phyloP scores from a whole-genome alignment of 306 rosid species.

The Cicer judaicum region DNA sequence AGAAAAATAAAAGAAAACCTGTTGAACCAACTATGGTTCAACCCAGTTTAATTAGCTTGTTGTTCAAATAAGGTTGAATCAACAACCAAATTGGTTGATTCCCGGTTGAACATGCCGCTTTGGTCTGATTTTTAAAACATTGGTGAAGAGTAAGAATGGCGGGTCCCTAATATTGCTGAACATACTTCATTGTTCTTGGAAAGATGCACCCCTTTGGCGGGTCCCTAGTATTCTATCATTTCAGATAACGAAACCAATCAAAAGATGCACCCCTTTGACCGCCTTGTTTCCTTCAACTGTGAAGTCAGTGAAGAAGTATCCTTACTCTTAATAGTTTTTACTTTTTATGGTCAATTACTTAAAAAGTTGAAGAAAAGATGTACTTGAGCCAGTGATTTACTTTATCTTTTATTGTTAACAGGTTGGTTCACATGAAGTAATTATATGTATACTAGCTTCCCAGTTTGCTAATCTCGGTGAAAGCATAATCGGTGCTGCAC shows the following conservation, averaged over 20 bases:
- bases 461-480: conserved; percentile 97
- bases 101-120: neutral
- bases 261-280: neutral
- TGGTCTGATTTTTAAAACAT: neutral
- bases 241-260: conserved; percentile 8
- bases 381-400: conserved; percentile 4
- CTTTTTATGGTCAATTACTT: conserved; percentile 14
- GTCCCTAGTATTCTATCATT: neutral
- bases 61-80: neutral
- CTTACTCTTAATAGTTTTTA: neutral
- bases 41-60: too few species aligned
- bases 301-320: neutral
- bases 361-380: conserved; percentile 25
- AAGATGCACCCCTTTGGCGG: too few species aligned
- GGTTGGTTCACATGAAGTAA: conserved; percentile 67
- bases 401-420: conserved; percentile 45
- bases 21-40: neutral
- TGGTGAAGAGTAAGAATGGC: neutral
- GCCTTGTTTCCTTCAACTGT: neutral
- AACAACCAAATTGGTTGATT: neutral
- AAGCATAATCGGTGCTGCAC: conserved; percentile 90
- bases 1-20: neutral
- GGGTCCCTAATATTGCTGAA: neutral
- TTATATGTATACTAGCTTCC: conserved; percentile 85
- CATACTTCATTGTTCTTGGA: conserved; percentile 13